Evolutionary conservation across 345 rosid species (phyloP).

Genomic region (Excoecaria cochinchinensis): DNA sequence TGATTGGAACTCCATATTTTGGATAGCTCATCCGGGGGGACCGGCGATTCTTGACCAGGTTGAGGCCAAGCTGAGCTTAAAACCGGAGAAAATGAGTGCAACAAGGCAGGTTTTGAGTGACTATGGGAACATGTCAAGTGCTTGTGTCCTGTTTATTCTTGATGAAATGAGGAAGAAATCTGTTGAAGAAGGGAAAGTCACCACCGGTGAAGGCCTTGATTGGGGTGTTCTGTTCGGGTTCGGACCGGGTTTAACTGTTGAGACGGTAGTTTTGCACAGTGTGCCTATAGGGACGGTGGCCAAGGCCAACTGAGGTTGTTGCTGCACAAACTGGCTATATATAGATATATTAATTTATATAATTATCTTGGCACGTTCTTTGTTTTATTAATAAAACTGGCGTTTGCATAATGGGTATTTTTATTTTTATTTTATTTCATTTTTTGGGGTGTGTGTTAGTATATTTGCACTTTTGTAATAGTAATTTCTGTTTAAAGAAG

Average conservation of each 20-base stretch:
- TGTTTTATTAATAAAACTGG: too few species aligned
- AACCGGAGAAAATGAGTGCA: conserved; percentile 19
- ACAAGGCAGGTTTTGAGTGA: conserved; percentile 16
- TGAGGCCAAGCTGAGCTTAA: conserved; percentile 12
- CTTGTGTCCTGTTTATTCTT: conserved; percentile 21
- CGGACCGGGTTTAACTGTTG: conserved; percentile 24
- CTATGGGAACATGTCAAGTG: conserved; percentile 27
- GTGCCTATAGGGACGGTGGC: not conserved
- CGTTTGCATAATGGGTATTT: too few species aligned
- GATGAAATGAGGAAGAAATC: conserved; percentile 26
- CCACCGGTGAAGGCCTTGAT: conserved; percentile 26
- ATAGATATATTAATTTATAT: too few species aligned
- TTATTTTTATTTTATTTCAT: too few species aligned
- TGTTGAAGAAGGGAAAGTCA: conserved; percentile 15
- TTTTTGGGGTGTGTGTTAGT: too few species aligned
- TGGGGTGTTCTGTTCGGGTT: conserved; percentile 28
- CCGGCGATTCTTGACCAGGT: conserved; percentile 28
- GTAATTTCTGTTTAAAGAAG: too few species aligned
- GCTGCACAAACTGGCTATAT: too few species aligned
- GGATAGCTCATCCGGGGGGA: conserved; percentile 27
- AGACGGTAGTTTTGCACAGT: conserved; percentile 23
- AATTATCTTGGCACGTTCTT: too few species aligned
- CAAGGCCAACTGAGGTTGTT: not conserved
- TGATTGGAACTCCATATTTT: conserved; percentile 28
- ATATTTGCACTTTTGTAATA: too few species aligned